A percentile compares a stretch with the other conserved stretches of the same genome.
Conservation (phyloP, 371 early-diverging fungal species). For the Apophysomyces elegans region DNA sequence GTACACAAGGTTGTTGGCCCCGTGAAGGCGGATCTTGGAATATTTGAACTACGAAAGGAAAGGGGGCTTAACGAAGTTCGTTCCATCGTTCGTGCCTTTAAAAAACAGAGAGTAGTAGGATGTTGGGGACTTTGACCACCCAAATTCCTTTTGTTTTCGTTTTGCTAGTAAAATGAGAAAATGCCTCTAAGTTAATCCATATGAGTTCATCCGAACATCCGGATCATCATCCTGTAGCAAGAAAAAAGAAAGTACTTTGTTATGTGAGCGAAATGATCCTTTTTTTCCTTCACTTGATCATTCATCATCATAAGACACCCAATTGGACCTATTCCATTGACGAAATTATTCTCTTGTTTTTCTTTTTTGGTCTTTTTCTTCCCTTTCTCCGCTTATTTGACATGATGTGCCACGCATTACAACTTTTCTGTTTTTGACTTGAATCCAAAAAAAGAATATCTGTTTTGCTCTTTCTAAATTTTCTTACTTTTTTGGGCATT, state of each 20-base stretch:
- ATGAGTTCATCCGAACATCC: no score
- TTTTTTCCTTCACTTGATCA: no score
- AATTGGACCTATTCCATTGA: neutral
- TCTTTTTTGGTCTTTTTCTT: neutral
- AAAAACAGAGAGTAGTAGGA: neutral
- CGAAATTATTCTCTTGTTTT: neutral
- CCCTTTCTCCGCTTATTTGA: neutral
- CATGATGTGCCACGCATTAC: neutral
- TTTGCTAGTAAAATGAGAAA: neutral
- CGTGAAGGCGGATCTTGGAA: no score
- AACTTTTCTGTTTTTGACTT: constrained; percentile 4
- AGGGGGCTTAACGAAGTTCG: neutral
- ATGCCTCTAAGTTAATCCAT: neutral
- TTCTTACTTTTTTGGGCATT: no score
- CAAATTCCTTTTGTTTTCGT: neutral
- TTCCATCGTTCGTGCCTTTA: neutral
- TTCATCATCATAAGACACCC: no score
- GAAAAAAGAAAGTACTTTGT: no score
- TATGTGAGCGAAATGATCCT: no score
- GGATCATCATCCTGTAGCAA: no score
- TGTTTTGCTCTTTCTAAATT: no score
- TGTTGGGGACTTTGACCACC: neutral
- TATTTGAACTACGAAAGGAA: neutral
- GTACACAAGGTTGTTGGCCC: no score
- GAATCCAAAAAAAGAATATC: no score